Evolutionary conservation across 1,284 basidiomycete genomes (phyloP), one percentile per base, ranked within the genome.

Genomic region (Austroboletus rostrupii): DNA sequence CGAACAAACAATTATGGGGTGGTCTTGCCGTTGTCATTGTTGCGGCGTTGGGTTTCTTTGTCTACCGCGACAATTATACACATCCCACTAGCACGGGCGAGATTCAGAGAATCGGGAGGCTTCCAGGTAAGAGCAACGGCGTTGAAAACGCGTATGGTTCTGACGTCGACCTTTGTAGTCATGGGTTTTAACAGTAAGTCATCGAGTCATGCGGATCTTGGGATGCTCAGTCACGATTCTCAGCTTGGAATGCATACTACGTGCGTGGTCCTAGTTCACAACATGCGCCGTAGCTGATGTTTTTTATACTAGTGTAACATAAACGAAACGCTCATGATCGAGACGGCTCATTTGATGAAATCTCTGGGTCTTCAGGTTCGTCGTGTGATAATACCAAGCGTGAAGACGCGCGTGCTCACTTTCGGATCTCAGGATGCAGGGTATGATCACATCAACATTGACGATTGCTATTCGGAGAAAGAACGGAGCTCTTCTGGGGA

Each of bases 171-270:
- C n/a, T 17, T 21, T 26, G 4, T n/a, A 65, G 62, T 59, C 37
- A 69, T 66, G 67, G 64, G 64, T 13, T 66, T 56, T 37, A 66
- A 66, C 20, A 69, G 64, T 69, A 36, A 53, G 64, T 56, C 37
- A 28, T 49, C 17, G 5, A 9, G n/a, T 56, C 23, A 11, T 45
- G 14, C 26, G 36, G 12, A 29, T 40, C 14, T 26, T 4, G n/a
- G 16, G 36, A 19, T 54, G 41, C 50, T 59, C 16, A 61, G 38
- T 29, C 21, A 38, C 10, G 23, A 28, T 32, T 43, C 17, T 40
- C 47, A 79, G 80, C 79, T 14, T 82, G 80, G 80, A 81, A 82
- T 56, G 78, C 77, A n/a, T 81, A 77, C 53, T 70, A 75, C 48
- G 79, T 80, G 54, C 45, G 72, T 62, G 14, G 16, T 23, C 12